Evolutionary conservation across 83 land plant genomes (phyloP), one percentile per base, ranked within the genome.

Genomic region (Picea engelmannii): DNA sequence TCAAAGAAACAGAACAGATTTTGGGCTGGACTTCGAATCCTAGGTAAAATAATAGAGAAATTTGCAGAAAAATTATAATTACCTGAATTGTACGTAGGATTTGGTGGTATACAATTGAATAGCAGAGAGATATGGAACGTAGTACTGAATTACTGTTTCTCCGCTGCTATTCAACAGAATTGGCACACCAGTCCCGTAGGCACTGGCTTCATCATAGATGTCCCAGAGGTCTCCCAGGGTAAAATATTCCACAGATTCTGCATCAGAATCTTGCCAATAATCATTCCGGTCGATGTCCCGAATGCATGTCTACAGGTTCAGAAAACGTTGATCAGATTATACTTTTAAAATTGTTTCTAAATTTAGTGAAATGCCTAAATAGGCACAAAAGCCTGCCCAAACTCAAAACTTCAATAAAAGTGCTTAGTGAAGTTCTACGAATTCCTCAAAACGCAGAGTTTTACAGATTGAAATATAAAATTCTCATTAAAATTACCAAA

Each of bases 51-150:
- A 24, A 16, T 38, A 35, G 0, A 16, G 2, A 17, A 69, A 69
- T 35, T 4, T 55, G 44, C 40, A 40, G 25, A 0, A 1, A 31
- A 4, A 31, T 10, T 17, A 21, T n/a, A 44, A 68, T 25, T 18
- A 80, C 85, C 84, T 84, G 18, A 81, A 63, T 18, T 52, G 23
- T 20, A 49, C 61, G 10, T 58, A 25, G 9, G 86, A 83, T 74
- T 62, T 87, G 83, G 66, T 86, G 55, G 95, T 88, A 79, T 82
- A 94, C 27, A 92, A 81, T 78, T 94, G 95, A 9, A 94, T 65
- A 12, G 93, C 94, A 79, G 94, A 93, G 31, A 93, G 91, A 65
- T 92, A 92, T 55, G 96, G 96, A 11, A 88, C 91, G 71, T 92
- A 94, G 83, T 92, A 92, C 70, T 94, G 95, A 27, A 88, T 86